A percentile compares a stretch with the other conserved stretches of the same genome.
Conservation (phyloP, 164 flowering plant species). For the Aristolochia californica region DNA sequence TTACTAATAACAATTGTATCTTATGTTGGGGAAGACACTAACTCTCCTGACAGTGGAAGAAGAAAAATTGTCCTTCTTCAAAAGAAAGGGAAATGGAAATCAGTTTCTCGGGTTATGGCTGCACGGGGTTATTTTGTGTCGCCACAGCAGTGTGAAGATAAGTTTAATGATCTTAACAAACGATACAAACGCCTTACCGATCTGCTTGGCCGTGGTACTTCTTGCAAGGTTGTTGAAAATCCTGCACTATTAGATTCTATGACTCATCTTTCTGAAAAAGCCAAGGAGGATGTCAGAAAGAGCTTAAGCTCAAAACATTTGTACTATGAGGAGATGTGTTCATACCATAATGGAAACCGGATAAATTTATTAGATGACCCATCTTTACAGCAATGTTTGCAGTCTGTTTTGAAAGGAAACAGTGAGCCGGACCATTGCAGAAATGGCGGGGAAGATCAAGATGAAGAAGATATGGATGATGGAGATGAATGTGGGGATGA, state of each 20-base stretch:
- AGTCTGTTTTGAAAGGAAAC: conserved; percentile 17
- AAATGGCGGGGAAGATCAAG: conserved; percentile 23
- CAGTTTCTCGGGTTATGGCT: conserved; percentile 35
- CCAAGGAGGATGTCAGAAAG: conserved; percentile 72
- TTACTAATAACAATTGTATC: conserved; percentile 10
- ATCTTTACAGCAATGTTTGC: conserved; percentile 25
- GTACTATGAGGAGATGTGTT: conserved; percentile 83
- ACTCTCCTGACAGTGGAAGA: conserved; percentile 15
- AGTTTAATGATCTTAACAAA: conserved; percentile 70
- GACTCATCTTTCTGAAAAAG: conserved; percentile 46
- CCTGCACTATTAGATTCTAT: conserved; percentile 53
- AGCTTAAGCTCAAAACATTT: conserved; percentile 74
- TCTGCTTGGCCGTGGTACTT: conserved; percentile 59
- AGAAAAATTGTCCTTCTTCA: conserved; percentile 25
- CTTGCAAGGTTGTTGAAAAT: conserved; percentile 80
- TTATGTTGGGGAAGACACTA: conserved; percentile 11
- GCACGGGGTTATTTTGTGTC: conserved; percentile 18
- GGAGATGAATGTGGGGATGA: conserved; percentile 9
- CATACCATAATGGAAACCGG: conserved; percentile 70
- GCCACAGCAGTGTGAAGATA: conserved; percentile 18
- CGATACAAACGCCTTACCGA: conserved; percentile 84
- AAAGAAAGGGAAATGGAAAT: conserved; percentile 38
- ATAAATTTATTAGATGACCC: conserved; percentile 23
- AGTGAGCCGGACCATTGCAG: conserved; percentile 12
- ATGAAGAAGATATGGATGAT: conserved; percentile 15